Base-by-base conservation (phyloP, 345 rosid species). In the Arabis alpina region DNA sequence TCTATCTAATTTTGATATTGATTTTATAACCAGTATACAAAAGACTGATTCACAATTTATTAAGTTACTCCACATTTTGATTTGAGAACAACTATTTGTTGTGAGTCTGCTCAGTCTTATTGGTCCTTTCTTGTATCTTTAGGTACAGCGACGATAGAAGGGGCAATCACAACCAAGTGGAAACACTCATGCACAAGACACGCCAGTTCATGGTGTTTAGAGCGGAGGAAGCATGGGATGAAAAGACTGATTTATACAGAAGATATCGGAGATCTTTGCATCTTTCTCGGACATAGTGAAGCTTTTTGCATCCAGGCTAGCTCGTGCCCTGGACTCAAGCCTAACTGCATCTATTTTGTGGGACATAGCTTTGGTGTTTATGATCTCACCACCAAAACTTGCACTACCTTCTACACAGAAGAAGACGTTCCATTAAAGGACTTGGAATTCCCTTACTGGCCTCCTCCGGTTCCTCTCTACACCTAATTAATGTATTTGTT, bases 251-350 rank as follows among this genome's bases (percentile, higher is more conserved):
- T 3, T 2, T 52, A 65, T 59, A 52, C 70, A 8, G 40, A 65
- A 51, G 70, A 65, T 7, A 65, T 51, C 24, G 70, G 60, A 53
- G 60, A 65, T 39, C 50, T 65, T 16, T 65, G 60, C 40, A 65
- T 65, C 3, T 65, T 65, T 41, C 27, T 65, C 27, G 70, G 70
- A 39, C 48, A 65, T 39, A 52, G 60, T 27, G 50, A 65, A 37
- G 58, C 70, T 15, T 24, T n/a, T 14, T 52, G 70, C 14, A 6
- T 40, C 60, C 70, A 50, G 4, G 50, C 70, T 2, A 66, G 70
- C 61, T 66, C 70, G 25, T 65, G n/a, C 39, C 70, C 70, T 9
- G 70, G 50, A 25, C 70, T 51, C 50, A 65, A 5, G 40, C 70
- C 70, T 14, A 66, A 66, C 28, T 66, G 15, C 61, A 53, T 66